Conservation (phyloP, 768 basidiomycete genomes). For the Hysterangium stoloniferum region DNA sequence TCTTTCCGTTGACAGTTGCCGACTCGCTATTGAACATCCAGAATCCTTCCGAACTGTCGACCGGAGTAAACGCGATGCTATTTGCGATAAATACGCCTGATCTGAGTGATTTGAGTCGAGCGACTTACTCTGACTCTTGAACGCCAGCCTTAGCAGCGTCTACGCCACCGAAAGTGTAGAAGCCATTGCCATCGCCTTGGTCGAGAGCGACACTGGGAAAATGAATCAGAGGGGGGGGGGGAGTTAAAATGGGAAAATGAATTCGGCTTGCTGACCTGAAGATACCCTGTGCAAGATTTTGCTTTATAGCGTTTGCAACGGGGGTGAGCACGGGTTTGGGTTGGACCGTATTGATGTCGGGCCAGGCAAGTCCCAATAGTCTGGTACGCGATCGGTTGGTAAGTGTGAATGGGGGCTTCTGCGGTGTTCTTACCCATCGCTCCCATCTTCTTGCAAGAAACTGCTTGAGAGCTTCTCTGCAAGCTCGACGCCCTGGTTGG, state of each 20-base stretch:
- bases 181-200: constrained; percentile 28
- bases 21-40: constrained; percentile 30
- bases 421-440: constrained; percentile 20
- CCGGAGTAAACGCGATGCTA: constrained; percentile 5
- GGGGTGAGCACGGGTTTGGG: constrained; percentile 30
- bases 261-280: constrained; percentile 6
- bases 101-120: not conserved
- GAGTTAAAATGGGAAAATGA: constrained; percentile 3
- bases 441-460: constrained; percentile 28
- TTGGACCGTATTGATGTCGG: constrained; percentile 30
- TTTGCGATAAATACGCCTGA: not conserved
- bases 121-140: constrained; percentile 2
- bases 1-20: constrained; percentile 20
- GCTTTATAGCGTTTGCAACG: constrained; percentile 32
- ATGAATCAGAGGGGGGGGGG: not conserved
- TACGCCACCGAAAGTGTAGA: constrained; percentile 34
- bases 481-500: constrained; percentile 31
- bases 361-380: constrained; percentile 32
- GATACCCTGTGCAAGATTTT: constrained; percentile 17
- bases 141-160: constrained; percentile 21
- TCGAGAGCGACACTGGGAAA: constrained; percentile 25
- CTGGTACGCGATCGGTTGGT: constrained; percentile 9
- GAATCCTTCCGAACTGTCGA: constrained; percentile 29
- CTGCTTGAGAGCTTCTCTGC: constrained; percentile 27
- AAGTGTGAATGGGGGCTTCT: not conserved